Conservation (phyloP, 2,329 filamentous ascomycete species). For the Neofusicoccum parvum region DNA sequence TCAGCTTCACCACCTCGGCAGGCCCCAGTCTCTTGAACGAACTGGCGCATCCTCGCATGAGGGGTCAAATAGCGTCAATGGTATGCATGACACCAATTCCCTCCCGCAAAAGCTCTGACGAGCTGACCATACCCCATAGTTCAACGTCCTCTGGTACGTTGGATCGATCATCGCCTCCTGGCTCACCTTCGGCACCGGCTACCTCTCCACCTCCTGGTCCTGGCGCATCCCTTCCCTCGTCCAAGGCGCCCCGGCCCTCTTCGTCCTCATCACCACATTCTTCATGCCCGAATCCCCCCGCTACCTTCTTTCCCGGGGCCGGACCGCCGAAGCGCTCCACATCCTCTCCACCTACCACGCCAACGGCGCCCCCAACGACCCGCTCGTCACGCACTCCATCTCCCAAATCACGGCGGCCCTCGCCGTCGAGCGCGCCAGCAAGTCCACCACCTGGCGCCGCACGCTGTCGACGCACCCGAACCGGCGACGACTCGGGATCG, state of each 20-base stretch:
- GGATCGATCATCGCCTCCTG: slow-evolving; percentile 17
- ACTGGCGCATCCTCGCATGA: slow-evolving; percentile 11
- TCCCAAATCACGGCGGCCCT: background rate
- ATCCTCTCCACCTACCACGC: slow-evolving; percentile 59
- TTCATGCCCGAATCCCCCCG: slow-evolving; percentile 61
- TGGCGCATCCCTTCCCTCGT: slow-evolving; percentile 51
- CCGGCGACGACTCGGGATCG: slow-evolving; percentile 43
- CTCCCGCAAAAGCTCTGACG: background rate
- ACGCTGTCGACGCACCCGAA: slow-evolving; percentile 31
- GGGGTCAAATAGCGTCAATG: slow-evolving; percentile 14
- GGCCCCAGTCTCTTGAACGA: slow-evolving; percentile 11
- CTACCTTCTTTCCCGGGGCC: slow-evolving; percentile 57
- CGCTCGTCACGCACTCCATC: background rate
- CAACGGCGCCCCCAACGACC: slow-evolving; percentile 36
- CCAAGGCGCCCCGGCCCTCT: background rate
- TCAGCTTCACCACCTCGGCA: slow-evolving; percentile 40
- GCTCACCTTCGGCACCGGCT: slow-evolving; percentile 29
- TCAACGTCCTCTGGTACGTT: slow-evolving; percentile 20
- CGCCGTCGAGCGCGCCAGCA: background rate
- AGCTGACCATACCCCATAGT: background rate
- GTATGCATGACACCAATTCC: background rate
- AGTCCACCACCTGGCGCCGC: too few species aligned
- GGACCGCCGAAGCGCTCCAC: slow-evolving; percentile 54
- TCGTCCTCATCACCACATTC: slow-evolving; percentile 31
- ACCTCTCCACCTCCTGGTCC: slow-evolving; percentile 49